phyloP scores from a whole-genome alignment of 106 monocot genomes.

The Allium sativum region DNA sequence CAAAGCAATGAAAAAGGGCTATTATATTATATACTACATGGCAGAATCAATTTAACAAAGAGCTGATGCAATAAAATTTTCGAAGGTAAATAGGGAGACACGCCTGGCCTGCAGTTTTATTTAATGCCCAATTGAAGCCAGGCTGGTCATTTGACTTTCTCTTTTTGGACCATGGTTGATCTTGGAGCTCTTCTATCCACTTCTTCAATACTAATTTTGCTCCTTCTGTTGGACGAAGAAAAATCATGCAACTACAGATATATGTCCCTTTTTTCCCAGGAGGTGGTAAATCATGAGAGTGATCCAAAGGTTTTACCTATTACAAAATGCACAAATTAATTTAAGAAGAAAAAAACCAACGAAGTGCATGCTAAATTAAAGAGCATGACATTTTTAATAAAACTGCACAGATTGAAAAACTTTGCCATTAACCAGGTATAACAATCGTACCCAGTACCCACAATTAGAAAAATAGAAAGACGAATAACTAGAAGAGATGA shows the following conservation, averaged over 20 bases:
- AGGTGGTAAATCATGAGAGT: constrained; percentile 69
- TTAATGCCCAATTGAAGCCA: constrained; percentile 96
- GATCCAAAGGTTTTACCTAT: constrained; percentile 78
- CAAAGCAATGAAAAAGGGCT: no score
- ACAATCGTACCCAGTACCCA: no score
- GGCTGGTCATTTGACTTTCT: constrained; percentile 87
- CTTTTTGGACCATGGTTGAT: constrained; percentile 81
- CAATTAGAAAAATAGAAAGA: no score
- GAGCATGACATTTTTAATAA: no score
- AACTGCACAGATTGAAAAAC: no score
- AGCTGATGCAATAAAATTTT: no score
- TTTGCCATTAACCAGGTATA: no score
- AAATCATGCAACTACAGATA: constrained; percentile 98
- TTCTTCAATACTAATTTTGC: constrained; percentile 66
- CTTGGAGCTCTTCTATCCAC: constrained; percentile 84
- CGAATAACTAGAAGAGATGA: no score
- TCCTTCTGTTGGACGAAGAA: constrained; percentile 67
- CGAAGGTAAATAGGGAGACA: not conserved
- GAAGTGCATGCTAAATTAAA: no score
- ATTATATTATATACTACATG: no score
- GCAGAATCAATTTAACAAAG: no score
- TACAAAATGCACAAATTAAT: not conserved
- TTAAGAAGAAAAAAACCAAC: not conserved
- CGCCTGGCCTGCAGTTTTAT: constrained; percentile 74
- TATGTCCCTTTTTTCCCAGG: constrained; percentile 96